Evolutionary conservation across 345 rosid species (phyloP).

Genomic region (Raphanus raphanistrum): DNA sequence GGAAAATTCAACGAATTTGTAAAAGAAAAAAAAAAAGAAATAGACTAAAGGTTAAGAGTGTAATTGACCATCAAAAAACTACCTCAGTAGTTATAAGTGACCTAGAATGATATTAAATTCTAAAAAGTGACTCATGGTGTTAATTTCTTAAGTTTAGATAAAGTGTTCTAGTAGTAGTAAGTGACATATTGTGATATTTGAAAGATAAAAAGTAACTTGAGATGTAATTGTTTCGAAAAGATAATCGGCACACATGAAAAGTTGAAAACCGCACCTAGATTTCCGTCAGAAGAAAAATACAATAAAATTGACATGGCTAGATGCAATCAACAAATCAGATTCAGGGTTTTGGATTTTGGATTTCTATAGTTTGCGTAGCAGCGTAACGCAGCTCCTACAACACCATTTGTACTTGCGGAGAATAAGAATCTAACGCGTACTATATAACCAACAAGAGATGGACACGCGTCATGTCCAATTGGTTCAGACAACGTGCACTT

Average conservation of each 20-base stretch:
- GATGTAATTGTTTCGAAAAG: no score
- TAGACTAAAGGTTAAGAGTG: no score
- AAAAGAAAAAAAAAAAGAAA: no score
- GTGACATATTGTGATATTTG: no score
- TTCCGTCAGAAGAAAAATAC: not conserved
- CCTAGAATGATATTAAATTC: no score
- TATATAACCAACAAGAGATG: not conserved
- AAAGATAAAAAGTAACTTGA: no score
- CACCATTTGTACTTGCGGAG: constrained; percentile 2
- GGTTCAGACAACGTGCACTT: constrained; percentile 30
- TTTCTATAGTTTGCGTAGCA: constrained; percentile 23
- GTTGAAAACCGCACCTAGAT: not conserved
- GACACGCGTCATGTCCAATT: constrained; percentile 4
- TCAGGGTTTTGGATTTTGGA: not conserved
- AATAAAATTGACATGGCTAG: not conserved
- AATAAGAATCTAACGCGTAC: not conserved
- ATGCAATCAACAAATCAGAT: not conserved
- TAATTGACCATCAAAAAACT: no score
- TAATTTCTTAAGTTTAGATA: no score
- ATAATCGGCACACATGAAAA: not conserved
- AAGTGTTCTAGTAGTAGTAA: no score
- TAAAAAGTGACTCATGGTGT: no score
- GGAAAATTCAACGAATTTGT: no score
- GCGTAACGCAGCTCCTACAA: not conserved
- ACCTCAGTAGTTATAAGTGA: no score